Percentiles rank a stretch among this genome's conserved stretches.
These are phyloP conservation scores for Lumnitzera littorea DNA, from an alignment of 345 rosid genomes.

Conservation along the genomic window DNA sequence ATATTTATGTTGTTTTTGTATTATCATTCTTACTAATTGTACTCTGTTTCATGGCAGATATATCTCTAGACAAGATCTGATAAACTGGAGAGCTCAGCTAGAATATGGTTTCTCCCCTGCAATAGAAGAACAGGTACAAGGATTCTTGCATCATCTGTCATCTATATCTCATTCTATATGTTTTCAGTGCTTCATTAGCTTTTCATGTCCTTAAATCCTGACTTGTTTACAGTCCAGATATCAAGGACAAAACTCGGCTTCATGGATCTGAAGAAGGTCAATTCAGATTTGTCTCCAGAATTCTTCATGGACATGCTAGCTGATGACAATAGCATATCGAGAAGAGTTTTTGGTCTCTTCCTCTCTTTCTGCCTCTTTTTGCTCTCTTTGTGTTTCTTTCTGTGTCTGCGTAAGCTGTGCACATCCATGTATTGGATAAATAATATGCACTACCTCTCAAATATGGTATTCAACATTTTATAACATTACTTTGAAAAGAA, in stretches of 20 bases:
- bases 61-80: conserved; percentile 61
- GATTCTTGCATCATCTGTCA: conserved; percentile 5
- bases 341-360: conserved; percentile 78
- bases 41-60: conserved; percentile 34
- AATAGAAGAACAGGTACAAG: conserved; percentile 50
- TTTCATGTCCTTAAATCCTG: conserved; percentile 46
- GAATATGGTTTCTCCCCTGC: conserved; percentile 47
- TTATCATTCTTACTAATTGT: conserved; percentile 4
- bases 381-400: not conserved
- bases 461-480: no score
- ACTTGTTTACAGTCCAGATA: conserved; percentile 96
- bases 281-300: conserved; percentile 45
- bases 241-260: conserved; percentile 65
- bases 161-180: not conserved
- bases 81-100: conserved; percentile 78
- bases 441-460: no score
- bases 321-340: conserved; percentile 61
- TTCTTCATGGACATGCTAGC: conserved; percentile 64
- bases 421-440: not conserved
- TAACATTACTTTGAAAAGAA: no score
- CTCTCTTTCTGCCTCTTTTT: conserved; percentile 5
- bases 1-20: not conserved
- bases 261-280: conserved; percentile 71
- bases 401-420: not conserved
- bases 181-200: conserved; percentile 15